Conservation (phyloP, 1,284 basidiomycete genomes). For the Fomes fomentarius region DNA sequence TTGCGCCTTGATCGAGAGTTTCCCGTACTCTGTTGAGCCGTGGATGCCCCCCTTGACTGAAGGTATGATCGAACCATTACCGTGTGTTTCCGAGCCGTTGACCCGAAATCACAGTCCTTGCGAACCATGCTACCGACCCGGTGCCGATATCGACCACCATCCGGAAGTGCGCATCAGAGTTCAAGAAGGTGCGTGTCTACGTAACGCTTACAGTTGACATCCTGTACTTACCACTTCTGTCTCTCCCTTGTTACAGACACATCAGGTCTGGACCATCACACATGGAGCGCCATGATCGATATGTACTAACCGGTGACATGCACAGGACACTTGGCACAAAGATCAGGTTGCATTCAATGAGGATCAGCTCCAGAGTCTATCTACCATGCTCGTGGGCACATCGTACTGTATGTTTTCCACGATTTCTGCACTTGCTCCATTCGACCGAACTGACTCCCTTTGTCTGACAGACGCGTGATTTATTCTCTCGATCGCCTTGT, state of each 20-base stretch:
- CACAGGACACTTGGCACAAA: constrained; percentile 88
- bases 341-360: constrained; percentile 91
- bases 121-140: constrained; percentile 86
- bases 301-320: constrained; percentile 4
- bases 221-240: constrained; percentile 18
- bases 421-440: background rate
- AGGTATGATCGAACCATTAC: constrained; percentile 44
- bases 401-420: constrained; percentile 74
- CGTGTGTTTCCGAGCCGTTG: background rate
- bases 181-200: constrained; percentile 70
- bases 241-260: constrained; percentile 52
- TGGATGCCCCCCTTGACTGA: constrained; percentile 82
- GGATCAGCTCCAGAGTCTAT: constrained; percentile 86
- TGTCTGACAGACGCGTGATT: constrained; percentile 19
- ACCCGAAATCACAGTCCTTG: constrained; percentile 55
- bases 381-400: constrained; percentile 88
- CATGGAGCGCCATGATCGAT: too few relatives aligned
- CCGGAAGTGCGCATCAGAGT: constrained; percentile 86
- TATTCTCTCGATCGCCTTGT: background rate
- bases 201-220: constrained; percentile 20
- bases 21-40: constrained; percentile 77
- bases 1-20: constrained; percentile 81
- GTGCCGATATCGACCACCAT: constrained; percentile 92
- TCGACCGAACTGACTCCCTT: background rate
- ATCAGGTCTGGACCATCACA: constrained; percentile 51